These are phyloP conservation scores for Apophysomyces sp. DNA, from an alignment of 371 early-diverging fungal species.

Conservation along the genomic window DNA sequence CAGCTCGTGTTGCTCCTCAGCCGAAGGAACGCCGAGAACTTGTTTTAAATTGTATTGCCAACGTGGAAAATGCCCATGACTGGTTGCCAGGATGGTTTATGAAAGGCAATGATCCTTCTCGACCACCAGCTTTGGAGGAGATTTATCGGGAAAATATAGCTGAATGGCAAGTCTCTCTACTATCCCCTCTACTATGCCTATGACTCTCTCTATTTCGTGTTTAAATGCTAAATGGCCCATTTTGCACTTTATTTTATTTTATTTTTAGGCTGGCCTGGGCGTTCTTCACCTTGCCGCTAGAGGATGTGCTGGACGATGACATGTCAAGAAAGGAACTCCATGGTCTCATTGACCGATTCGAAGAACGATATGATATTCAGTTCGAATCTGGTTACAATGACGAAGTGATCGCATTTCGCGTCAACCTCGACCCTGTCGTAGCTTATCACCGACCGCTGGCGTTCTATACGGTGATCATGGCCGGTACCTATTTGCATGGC, in stretches of 20 bases:
- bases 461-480: constrained; percentile 50
- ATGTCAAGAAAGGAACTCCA: constrained; percentile 36
- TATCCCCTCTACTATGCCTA: too few relatives aligned
- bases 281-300: constrained; percentile 46
- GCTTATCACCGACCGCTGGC: constrained; percentile 68
- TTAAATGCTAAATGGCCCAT: too few relatives aligned
- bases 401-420: constrained; percentile 51
- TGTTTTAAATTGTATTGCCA: constrained; percentile 42
- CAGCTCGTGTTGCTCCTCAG: constrained; percentile 24
- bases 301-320: constrained; percentile 39
- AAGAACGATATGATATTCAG: constrained; percentile 35
- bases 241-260: not conserved
- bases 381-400: constrained; percentile 59
- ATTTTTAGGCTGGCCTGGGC: constrained; percentile 55
- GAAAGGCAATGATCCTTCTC: constrained; percentile 21
- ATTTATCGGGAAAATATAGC: constrained; percentile 51
- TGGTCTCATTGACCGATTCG: constrained; percentile 47
- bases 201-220: too few relatives aligned
- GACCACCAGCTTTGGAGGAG: constrained; percentile 37
- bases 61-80: constrained; percentile 39
- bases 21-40: constrained; percentile 41
- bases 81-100: constrained; percentile 58
- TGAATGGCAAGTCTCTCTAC: constrained; percentile 46
- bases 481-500: constrained; percentile 10
- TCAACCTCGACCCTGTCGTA: constrained; percentile 64